Evolutionary conservation across 2,329 filamentous ascomycete genomes (phyloP).

Genomic region (Xylariaceae sp.): DNA sequence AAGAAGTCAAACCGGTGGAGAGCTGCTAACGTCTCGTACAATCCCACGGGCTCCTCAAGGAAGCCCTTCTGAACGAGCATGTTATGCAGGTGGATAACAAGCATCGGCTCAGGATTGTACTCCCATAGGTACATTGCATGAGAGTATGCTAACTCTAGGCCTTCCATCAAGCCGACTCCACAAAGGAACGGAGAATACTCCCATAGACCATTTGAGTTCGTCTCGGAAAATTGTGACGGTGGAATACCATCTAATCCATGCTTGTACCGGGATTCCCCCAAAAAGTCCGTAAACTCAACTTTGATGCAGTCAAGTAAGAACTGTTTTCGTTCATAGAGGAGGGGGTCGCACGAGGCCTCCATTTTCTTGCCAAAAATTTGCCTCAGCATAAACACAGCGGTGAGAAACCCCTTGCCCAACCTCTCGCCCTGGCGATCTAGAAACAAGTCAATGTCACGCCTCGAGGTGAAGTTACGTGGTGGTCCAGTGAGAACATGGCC

Average conservation of each 20-base stretch:
- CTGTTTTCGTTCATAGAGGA: constrained; percentile 13
- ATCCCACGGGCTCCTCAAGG: constrained; percentile 30
- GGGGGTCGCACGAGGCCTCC: constrained; percentile 10
- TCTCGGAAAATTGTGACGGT: constrained; percentile 39
- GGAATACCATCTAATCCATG: constrained; percentile 33
- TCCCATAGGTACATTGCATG: constrained; percentile 38
- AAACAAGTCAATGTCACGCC: constrained; percentile 41
- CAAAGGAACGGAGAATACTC: constrained; percentile 47
- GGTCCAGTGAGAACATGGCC: constrained; percentile 36
- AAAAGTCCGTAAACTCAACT: constrained; percentile 34
- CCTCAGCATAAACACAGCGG: constrained; percentile 27
- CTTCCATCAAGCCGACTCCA: constrained; percentile 42
- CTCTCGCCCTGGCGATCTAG: constrained; percentile 34
- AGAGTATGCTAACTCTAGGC: constrained; percentile 37
- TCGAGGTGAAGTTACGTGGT: constrained; percentile 33
- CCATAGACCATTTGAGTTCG: constrained; percentile 43
- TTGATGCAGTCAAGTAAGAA: constrained; percentile 25
- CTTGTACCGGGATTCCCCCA: constrained; percentile 36
- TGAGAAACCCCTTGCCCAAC: constrained; percentile 28
- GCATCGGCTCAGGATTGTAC: constrained; percentile 34
- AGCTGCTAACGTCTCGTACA: constrained; percentile 30
- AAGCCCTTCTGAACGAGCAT: constrained; percentile 42
- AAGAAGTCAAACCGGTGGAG: constrained; percentile 29
- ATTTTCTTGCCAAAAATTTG: constrained; percentile 30
- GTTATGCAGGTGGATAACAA: constrained; percentile 44